Evolutionary conservation across 2,329 filamentous ascomycete species (phyloP).

Genomic region (Pseudocercospora musae): DNA sequence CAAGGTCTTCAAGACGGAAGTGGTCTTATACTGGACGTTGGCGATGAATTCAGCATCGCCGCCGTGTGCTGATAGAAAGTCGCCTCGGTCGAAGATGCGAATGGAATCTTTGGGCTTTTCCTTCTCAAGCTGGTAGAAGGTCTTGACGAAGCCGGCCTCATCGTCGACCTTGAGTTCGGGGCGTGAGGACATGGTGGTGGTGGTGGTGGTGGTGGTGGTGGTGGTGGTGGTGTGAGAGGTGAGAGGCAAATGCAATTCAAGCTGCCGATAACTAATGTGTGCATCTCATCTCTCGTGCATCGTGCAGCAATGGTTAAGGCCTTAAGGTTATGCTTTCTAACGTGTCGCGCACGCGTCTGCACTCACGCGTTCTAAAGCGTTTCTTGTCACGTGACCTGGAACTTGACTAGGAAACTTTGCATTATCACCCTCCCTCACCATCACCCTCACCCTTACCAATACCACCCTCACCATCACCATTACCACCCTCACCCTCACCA

Average conservation of each 20-base stretch:
- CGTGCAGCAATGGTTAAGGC: background rate
- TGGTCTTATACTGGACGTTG: constrained; percentile 88
- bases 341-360: background rate
- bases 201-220: too few relatives aligned
- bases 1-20: constrained; percentile 86
- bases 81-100: constrained; percentile 87
- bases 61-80: constrained; percentile 94
- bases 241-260: background rate
- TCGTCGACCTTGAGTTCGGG: constrained; percentile 76
- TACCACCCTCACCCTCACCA: too few relatives aligned
- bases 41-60: constrained; percentile 82
- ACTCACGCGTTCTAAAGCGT: background rate
- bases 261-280: too few relatives aligned
- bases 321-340: too few relatives aligned
- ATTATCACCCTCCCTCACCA: too few relatives aligned
- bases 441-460: too few relatives aligned
- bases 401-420: too few relatives aligned
- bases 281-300: too few relatives aligned
- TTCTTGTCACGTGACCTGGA: background rate
- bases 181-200: constrained; percentile 50
- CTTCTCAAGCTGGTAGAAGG: constrained; percentile 80
- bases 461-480: too few relatives aligned
- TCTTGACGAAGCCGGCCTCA: constrained; percentile 93
- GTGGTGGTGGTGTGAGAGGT: too few relatives aligned
- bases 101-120: constrained; percentile 73